Base-by-base conservation (phyloP, 148 eudicot species). In the Rhododendron kiyosumense region DNA sequence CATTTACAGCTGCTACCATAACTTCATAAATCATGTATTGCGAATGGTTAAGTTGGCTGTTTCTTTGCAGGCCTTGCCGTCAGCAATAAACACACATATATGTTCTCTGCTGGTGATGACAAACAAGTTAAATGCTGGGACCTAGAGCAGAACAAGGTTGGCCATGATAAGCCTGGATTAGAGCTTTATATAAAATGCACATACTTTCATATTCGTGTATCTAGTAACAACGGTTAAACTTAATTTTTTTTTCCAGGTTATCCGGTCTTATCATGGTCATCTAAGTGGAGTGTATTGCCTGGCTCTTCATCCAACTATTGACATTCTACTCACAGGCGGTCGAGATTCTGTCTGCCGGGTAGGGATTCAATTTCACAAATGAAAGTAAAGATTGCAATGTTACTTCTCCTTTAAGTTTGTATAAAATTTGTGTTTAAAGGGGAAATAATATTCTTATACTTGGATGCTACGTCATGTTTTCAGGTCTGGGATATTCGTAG, bases 81-180 rank as follows among this genome's bases (percentile, higher is more conserved):
- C 85, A 97, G 99, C 86, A 86, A 67, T 85, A 95, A 87, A 87
- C 98, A 97, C 88, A 97, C 99, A 13, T 97, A 97, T 91, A 95
- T 97, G 99, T 97, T 97, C 85, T 95, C 99, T 89, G 99, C 98
- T 83, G 99, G 99, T 82, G 99, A 97, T 91, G 99, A 97, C 89
- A 97, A 97, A 89, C 93, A 90, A 93, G 99, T 97, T 61, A 97
- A 97, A 90, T 97, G 99, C 90, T 97, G 99, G 99, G 99, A 97
- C 91, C 95, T 97, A 59, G 99, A 97, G 89, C 99, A 97, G 88
- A 97, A 97, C 88, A 97, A 97, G 99, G 99, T 94, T 80, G 75
- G 74, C 74, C 61, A 5, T 1, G 86, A 7, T 71, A 71, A 71
- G 76, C 76, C 38, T 38, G 10, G 41, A 43, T 54, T 74, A 32